A percentile compares a stretch with the other conserved stretches of the same genome.
phyloP scores from a whole-genome alignment of 2,329 filamentous ascomycete species.

The Arachnomyces sp. region DNA sequence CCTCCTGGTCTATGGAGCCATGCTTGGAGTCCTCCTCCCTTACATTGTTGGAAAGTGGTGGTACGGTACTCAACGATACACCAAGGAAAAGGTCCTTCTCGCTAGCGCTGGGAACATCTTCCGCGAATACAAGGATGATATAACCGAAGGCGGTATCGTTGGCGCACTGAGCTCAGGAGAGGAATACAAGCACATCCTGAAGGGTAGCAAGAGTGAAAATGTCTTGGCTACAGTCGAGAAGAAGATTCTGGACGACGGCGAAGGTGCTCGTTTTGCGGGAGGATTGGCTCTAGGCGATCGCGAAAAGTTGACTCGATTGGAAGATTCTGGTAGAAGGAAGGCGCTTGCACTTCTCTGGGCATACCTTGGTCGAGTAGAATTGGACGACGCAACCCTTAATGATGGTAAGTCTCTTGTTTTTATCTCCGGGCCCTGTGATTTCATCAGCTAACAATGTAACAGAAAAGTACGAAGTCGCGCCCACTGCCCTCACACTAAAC shows the following conservation, averaged over 20 bases:
- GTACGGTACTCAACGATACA: conserved; percentile 91
- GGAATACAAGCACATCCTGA: conserved; percentile 71
- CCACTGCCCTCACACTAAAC: conserved; percentile 75
- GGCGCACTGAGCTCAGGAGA: conserved; percentile 74
- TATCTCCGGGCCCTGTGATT: neutral
- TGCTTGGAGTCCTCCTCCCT: conserved; percentile 83
- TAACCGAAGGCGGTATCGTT: conserved; percentile 71
- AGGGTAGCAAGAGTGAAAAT: conserved; percentile 68
- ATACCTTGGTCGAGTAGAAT: conserved; percentile 79
- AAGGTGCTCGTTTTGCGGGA: conserved; percentile 41
- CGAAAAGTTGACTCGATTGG: conserved; percentile 67
- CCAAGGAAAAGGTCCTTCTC: conserved; percentile 86
- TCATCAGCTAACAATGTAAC: conserved; percentile 12
- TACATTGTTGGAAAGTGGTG: conserved; percentile 96
- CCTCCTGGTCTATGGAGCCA: conserved; percentile 74
- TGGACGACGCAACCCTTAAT: conserved; percentile 68
- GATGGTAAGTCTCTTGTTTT: conserved; percentile 39
- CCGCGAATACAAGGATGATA: conserved; percentile 79
- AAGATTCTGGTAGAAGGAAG: conserved; percentile 73
- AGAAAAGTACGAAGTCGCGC: conserved; percentile 82
- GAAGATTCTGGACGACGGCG: conserved; percentile 58
- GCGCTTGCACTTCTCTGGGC: conserved; percentile 87
- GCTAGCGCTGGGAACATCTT: conserved; percentile 93
- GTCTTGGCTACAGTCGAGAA: conserved; percentile 79
- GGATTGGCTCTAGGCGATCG: conserved; percentile 64